These are phyloP conservation scores for Cyclotella sp. DNA, from an alignment of 108 stramenopile species.

Conservation along the genomic window DNA sequence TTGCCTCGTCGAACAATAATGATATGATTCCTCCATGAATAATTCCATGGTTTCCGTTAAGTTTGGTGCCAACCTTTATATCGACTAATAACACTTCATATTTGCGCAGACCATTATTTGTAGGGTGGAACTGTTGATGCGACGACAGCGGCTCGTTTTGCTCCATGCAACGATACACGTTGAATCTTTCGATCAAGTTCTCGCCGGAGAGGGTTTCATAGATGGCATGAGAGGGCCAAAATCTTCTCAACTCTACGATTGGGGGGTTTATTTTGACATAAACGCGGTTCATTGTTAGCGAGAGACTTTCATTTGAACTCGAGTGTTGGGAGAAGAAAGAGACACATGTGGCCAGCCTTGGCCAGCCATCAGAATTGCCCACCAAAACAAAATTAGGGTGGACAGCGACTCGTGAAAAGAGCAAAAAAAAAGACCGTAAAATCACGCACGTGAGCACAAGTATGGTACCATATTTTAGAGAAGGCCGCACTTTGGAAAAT, in stretches of 20 bases:
- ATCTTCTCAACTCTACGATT: background rate
- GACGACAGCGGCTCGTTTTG: background rate
- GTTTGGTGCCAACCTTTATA: background rate
- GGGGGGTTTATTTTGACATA: background rate
- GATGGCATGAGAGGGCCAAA: background rate
- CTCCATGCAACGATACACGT: background rate
- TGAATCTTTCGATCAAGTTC: background rate
- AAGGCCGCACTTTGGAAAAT: no score
- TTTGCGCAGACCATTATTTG: background rate
- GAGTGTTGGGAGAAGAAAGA: no score
- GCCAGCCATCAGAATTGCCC: no score
- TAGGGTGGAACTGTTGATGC: no score
- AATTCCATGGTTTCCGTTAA: background rate
- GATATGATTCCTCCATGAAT: slow-evolving; percentile 5
- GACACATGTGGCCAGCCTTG: no score
- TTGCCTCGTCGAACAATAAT: slow-evolving; percentile 2
- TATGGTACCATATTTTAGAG: no score
- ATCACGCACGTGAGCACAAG: no score
- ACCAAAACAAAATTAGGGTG: no score
- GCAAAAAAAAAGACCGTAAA: no score
- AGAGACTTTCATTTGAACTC: background rate
- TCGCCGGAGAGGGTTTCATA: background rate
- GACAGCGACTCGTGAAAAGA: no score
- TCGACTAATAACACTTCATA: background rate
- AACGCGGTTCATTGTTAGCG: background rate